A percentile compares a stretch with the other conserved stretches of the same genome.
phyloP scores from a whole-genome alignment of 371 early-diverging fungal species.

The Mucor velutinosus region DNA sequence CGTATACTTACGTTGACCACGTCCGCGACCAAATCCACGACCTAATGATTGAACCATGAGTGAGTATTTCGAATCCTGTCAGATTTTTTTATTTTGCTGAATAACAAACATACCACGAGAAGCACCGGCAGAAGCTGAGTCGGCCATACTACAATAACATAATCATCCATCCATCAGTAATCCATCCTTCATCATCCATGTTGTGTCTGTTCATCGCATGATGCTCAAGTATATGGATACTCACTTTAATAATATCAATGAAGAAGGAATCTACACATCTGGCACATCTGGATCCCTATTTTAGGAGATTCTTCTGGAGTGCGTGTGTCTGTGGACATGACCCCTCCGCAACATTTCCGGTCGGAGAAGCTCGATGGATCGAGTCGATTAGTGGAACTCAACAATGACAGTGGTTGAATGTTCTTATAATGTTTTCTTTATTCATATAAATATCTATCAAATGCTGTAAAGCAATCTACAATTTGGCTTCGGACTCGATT shows the following conservation, averaged over 20 bases:
- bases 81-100: neutral
- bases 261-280: slow-evolving; percentile 19
- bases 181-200: slow-evolving; percentile 7
- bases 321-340: neutral
- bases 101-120: slow-evolving; percentile 55
- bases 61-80: neutral
- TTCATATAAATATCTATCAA: neutral
- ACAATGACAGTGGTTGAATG: neutral
- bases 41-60: slow-evolving; percentile 25
- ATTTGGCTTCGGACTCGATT: slow-evolving; percentile 44
- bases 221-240: slow-evolving; percentile 9
- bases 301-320: neutral
- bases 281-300: slow-evolving; percentile 4
- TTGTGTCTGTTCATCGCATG: neutral
- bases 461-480: slow-evolving; percentile 27
- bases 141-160: slow-evolving; percentile 59
- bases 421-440: neutral
- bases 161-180: slow-evolving; percentile 19
- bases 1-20: slow-evolving; percentile 66
- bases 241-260: slow-evolving; percentile 30
- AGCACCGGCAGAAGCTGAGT: slow-evolving; percentile 78
- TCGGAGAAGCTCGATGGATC: neutral
- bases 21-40: slow-evolving; percentile 87
- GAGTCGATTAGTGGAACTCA: neutral
- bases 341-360: slow-evolving; percentile 1